Base-by-base conservation (phyloP, 139 green algal genomes). In the Chlamydomonas sp. region DNA sequence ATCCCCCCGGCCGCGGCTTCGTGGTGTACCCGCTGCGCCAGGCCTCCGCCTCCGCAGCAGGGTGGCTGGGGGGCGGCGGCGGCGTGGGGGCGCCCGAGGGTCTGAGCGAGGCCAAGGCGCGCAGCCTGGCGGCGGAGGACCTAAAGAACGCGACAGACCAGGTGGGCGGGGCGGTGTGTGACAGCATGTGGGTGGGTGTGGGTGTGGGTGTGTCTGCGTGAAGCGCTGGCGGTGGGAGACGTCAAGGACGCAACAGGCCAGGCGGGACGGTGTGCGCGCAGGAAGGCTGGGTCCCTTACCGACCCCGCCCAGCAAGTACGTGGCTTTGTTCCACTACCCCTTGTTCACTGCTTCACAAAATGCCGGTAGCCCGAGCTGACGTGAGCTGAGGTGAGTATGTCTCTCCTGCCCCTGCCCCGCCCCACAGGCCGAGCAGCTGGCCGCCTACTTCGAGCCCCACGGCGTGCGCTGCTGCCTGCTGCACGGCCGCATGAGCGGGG, bases 401-500 rank as follows among this genome's bases (percentile, higher is more conserved):
- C 8, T 10, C 63, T 15, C 63, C 63, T 10, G 10, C 63, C 63
- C 63, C 63, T 10, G 8, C 63, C 63, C 63, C 63, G 63, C 63
- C 63, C 63, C 64, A 84, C 80, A 86, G 80, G 67, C 68, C 14
- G 80, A 31, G 69, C 68, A 79, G 80, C 80, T 86, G 80, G 58
- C 80, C 3, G 59, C 59, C 64, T 18, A 15, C 3, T 86, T 86
- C 60, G 80, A 63, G 59, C 80, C 80, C 2, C 80, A 73, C 17
- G 75, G 84, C 7, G 75, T 83, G 18, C 2, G 7, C 57, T 60
- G 73, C 1, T 58, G 67, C 20, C 90, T 97, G 89, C 84, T 94
- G 77, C 90, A 93, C 81, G 92, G 92, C 17, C 73, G 80, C 59
- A 93, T 99, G 91, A 91, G 95, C 64, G 92, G 96, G 67, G 96